A percentile compares a stretch with the other conserved stretches of the same genome.
These are phyloP conservation scores for Solanum neorickii DNA, from an alignment of 257 asterid genomes.

Conservation along the genomic window DNA sequence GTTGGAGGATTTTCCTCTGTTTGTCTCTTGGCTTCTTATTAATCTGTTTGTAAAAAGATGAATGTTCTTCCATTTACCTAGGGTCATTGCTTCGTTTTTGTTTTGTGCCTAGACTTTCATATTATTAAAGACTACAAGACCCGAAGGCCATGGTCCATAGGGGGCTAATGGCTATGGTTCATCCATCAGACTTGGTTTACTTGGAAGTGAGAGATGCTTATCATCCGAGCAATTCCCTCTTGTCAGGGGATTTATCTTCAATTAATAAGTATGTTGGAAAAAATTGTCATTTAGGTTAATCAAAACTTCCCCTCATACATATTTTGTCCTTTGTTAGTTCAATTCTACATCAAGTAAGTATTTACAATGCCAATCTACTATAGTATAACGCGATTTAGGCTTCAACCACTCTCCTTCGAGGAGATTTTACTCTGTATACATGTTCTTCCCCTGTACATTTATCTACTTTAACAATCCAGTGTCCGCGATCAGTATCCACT, in stretches of 20 bases:
- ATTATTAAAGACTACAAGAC: background rate
- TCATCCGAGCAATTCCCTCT: background rate
- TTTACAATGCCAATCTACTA: constrained; percentile 10
- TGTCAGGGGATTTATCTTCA: background rate
- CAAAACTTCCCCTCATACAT: background rate
- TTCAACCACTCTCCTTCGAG: constrained; percentile 28
- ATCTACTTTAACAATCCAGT: constrained; percentile 72
- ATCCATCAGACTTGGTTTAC: background rate
- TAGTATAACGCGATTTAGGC: constrained; percentile 10
- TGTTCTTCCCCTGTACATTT: constrained; percentile 65
- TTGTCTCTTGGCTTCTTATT: background rate
- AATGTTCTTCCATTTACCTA: background rate
- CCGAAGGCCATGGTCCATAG: background rate
- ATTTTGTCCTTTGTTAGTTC: background rate
- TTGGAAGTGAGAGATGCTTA: background rate
- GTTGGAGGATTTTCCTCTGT: background rate
- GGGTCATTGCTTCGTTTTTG: background rate
- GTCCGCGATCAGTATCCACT: constrained; percentile 9
- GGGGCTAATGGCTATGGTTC: background rate
- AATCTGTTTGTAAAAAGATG: background rate
- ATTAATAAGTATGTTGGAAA: background rate
- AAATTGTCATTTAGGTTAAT: background rate
- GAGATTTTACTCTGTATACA: constrained; percentile 48
- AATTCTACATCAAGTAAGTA: background rate
- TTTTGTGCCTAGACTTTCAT: background rate